Evolutionary conservation across 257 asterid genomes (phyloP).

Genomic region (Knoxia roxburghii): DNA sequence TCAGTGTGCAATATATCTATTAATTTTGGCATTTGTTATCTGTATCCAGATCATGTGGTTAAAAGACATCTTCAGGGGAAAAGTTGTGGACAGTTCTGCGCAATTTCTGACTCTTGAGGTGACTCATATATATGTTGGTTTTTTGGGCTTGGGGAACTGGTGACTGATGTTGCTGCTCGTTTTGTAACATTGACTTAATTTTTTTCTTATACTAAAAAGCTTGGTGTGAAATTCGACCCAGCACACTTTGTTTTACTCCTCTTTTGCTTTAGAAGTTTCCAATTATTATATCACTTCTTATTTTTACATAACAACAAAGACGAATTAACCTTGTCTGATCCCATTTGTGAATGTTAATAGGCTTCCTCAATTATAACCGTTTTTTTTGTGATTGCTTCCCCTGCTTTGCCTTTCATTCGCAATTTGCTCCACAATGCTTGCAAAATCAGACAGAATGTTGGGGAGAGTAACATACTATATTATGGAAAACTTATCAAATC

Average conservation of each 20-base stretch:
- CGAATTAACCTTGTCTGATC: too few relatives aligned
- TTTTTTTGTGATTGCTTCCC: background rate
- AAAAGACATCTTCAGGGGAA: constrained; percentile 72
- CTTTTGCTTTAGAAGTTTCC: background rate
- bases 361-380: background rate
- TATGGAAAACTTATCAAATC: background rate
- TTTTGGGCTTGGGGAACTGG: background rate
- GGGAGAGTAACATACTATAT: background rate
- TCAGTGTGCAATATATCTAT: background rate
- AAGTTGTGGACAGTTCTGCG: constrained; percentile 72
- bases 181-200: background rate
- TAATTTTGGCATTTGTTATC: constrained; percentile 18
- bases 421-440: background rate
- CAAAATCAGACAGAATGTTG: background rate
- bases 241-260: background rate
- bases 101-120: constrained; percentile 76
- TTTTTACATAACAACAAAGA: too few relatives aligned
- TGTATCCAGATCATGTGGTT: constrained; percentile 70
- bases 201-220: background rate
- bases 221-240: background rate
- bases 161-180: background rate
- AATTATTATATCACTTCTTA: too few relatives aligned
- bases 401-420: background rate
- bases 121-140: constrained; percentile 19
- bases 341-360: background rate